phyloP scores from a whole-genome alignment of 305 asterid species.

The Solanum hybrid region DNA sequence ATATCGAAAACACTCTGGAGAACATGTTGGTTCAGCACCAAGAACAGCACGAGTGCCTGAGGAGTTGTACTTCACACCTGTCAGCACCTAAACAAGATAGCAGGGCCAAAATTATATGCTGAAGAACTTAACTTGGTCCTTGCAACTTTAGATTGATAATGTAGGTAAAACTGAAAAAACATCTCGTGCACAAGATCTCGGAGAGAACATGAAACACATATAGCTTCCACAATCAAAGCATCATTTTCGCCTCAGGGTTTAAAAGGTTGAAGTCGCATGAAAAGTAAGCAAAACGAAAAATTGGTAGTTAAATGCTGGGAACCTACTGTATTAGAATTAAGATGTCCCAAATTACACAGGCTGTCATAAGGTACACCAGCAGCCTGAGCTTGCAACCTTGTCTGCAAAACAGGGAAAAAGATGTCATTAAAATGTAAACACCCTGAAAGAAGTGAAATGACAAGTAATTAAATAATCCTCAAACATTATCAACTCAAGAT shows the following conservation, averaged over 20 bases:
- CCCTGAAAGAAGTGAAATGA: not conserved
- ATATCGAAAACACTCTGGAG: conserved; percentile 47
- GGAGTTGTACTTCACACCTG: conserved; percentile 28
- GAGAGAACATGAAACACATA: not conserved
- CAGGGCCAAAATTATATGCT: not conserved
- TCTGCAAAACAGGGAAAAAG: conserved; percentile 35
- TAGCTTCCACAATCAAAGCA: not conserved
- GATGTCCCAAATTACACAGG: conserved; percentile 28
- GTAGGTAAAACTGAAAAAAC: not conserved
- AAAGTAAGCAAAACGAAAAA: not conserved
- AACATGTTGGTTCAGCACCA: conserved; percentile 35
- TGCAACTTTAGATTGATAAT: not conserved
- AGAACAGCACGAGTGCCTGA: conserved; percentile 22
- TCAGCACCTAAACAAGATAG: conserved; percentile 39
- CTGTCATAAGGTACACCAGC: conserved; percentile 56
- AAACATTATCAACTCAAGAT: not conserved
- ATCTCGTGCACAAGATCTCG: not conserved
- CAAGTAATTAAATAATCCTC: not conserved
- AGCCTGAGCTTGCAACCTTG: conserved; percentile 96
- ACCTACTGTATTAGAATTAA: conserved; percentile 36
- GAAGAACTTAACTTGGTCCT: not conserved
- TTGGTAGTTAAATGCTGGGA: not conserved
- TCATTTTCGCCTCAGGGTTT: not conserved
- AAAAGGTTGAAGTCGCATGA: not conserved
- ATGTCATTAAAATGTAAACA: not conserved